Conservation (phyloP, 169 alveolate genomes). For the Plasmodium inui region DNA sequence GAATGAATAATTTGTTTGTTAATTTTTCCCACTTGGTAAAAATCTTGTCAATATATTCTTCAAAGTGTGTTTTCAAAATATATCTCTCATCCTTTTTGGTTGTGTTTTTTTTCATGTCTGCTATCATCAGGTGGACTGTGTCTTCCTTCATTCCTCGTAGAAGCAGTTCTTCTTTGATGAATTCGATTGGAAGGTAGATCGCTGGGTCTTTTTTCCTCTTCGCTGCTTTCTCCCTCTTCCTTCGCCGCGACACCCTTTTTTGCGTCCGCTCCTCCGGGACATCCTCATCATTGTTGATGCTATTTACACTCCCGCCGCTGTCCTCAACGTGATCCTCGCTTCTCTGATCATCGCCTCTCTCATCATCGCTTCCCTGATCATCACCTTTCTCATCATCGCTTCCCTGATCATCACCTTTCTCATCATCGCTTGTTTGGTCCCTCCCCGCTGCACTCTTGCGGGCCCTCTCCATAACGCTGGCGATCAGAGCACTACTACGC, state of each 20-base stretch:
- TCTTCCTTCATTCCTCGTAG: conserved; percentile 25
- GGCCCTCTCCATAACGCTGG: neutral
- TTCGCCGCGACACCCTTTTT: neutral
- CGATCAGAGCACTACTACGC: neutral
- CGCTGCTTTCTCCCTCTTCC: neutral
- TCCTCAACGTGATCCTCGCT: neutral
- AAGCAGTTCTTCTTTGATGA: conserved; percentile 26
- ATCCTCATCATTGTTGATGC: neutral
- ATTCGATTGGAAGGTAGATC: neutral
- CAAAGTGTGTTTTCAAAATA: conserved; percentile 26
- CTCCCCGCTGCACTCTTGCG: neutral
- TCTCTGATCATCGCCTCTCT: neutral
- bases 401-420: neutral
- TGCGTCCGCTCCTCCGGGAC: neutral
- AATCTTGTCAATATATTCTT: conserved; percentile 48
- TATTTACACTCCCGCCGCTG: neutral
- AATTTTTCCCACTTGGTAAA: conserved; percentile 50
- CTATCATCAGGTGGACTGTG: conserved; percentile 4
- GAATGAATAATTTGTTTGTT: conserved; percentile 36
- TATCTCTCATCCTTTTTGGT: neutral
- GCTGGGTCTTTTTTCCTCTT: neutral
- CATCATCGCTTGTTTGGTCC: neutral
- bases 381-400: neutral
- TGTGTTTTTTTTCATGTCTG: conserved; percentile 11
- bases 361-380: neutral